These are phyloP conservation scores for Sclerotinia sclerotiorum DNA, from an alignment of 2,329 filamentous ascomycete species.

Conservation along the genomic window DNA sequence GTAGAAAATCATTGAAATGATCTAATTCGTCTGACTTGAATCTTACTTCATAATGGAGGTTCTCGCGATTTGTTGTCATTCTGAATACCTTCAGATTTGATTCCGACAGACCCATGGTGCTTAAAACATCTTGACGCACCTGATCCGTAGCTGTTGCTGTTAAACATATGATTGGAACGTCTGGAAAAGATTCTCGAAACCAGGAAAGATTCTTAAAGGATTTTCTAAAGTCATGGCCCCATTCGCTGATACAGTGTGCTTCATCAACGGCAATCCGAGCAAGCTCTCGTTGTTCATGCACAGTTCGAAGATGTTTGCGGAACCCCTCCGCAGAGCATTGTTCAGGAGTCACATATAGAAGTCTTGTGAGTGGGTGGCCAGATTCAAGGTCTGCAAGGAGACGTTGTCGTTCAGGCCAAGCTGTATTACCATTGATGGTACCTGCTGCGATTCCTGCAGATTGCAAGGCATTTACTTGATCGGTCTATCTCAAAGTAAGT, in stretches of 20 bases:
- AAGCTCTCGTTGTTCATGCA: slow-evolving; percentile 81
- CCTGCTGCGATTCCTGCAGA: slow-evolving; percentile 75
- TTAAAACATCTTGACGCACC: slow-evolving; percentile 80
- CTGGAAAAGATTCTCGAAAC: slow-evolving; percentile 78
- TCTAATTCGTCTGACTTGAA: slow-evolving; percentile 77
- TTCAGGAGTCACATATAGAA: slow-evolving; percentile 93
- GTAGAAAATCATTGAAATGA: slow-evolving; percentile 69
- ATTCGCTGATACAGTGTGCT: slow-evolving; percentile 96
- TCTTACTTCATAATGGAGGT: slow-evolving; percentile 86
- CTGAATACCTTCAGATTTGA: slow-evolving; percentile 70
- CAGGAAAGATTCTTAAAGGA: slow-evolving; percentile 85
- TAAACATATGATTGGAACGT: slow-evolving; percentile 87
- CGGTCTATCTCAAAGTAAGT: slow-evolving; percentile 58
- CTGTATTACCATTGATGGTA: slow-evolving; percentile 83
- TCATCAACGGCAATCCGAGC: slow-evolving; percentile 88
- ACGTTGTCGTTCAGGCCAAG: slow-evolving; percentile 59
- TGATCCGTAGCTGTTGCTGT: slow-evolving; percentile 85
- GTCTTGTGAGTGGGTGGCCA: slow-evolving; percentile 77
- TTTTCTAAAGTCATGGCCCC: slow-evolving; percentile 96
- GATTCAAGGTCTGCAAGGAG: slow-evolving; percentile 83
- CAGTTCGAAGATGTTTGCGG: slow-evolving; percentile 68
- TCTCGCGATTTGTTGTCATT: slow-evolving; percentile 79
- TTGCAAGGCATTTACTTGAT: slow-evolving; percentile 81
- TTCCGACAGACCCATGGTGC: slow-evolving; percentile 66
- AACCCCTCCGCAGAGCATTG: slow-evolving; percentile 77